Percentiles rank a stretch among this genome's conserved stretches.
phyloP scores from a whole-genome alignment of 225 moss, liverwort and hornwort species.

The Marchantia polymorpha region DNA sequence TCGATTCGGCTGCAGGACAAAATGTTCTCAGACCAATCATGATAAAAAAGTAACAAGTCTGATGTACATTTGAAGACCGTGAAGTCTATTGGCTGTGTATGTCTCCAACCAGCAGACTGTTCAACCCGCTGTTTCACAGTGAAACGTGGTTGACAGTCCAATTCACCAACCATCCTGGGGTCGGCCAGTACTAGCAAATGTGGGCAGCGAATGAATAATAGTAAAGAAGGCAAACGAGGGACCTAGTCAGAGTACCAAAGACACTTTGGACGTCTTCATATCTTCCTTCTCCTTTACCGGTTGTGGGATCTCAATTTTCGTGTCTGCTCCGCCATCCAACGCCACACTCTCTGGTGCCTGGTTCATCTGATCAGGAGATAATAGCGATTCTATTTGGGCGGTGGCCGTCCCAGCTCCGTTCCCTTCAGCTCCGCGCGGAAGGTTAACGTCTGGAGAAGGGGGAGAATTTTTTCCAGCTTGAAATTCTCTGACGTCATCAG shows the following conservation, averaged over 20 bases:
- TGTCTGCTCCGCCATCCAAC: slow-evolving; percentile 23
- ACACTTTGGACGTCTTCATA: slow-evolving; percentile 27
- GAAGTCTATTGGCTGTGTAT: not conserved
- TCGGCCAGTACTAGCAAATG: not conserved
- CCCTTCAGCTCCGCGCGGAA: slow-evolving; percentile 39
- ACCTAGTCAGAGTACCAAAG: slow-evolving; percentile 49
- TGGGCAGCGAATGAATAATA: not conserved
- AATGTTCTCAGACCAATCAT: not conserved
- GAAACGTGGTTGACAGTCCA: not conserved
- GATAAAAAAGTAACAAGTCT: not conserved
- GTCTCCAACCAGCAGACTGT: not conserved
- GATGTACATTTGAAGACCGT: not conserved
- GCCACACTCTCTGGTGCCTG: slow-evolving; percentile 25
- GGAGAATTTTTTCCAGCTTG: slow-evolving; percentile 32
- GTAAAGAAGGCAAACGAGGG: slow-evolving; percentile 34
- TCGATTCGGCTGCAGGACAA: slow-evolving; percentile 36
- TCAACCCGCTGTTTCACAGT: not conserved
- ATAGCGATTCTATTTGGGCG: slow-evolving; percentile 12
- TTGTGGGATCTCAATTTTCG: slow-evolving; percentile 26
- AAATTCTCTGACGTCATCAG: slow-evolving; percentile 44
- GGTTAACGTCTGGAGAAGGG: slow-evolving; percentile 9
- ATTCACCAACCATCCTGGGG: not conserved
- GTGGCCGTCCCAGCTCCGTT: slow-evolving; percentile 39
- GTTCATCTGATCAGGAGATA: slow-evolving; percentile 27
- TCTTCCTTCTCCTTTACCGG: slow-evolving; percentile 36